Percentiles rank a stretch among this genome's conserved stretches.
These are phyloP conservation scores for Pseudogymnoascus sp. DNA, from an alignment of 2,329 filamentous ascomycete genomes.

Conservation along the genomic window DNA sequence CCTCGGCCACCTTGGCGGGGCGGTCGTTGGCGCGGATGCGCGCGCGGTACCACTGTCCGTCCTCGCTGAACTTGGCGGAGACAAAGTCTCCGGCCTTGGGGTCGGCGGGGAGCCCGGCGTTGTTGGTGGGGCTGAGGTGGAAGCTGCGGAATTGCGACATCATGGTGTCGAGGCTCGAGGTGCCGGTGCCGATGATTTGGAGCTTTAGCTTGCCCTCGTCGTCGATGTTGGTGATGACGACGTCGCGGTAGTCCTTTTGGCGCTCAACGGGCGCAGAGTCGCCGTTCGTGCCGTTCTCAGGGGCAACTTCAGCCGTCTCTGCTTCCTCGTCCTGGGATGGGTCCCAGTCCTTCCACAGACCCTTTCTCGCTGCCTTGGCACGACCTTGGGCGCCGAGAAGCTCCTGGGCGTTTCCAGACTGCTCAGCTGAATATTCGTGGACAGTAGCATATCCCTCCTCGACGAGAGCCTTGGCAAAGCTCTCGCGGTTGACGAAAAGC, in stretches of 20 bases:
- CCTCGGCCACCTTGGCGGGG: conserved; percentile 76
- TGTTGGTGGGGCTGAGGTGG: conserved; percentile 78
- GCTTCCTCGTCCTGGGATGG: conserved; percentile 68
- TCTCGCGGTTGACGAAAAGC: conserved; percentile 88
- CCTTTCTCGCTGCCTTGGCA: conserved; percentile 82
- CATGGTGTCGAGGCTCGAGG: conserved; percentile 71
- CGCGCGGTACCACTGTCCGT: conserved; percentile 91
- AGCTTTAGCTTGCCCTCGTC: conserved; percentile 75
- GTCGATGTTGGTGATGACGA: conserved; percentile 86
- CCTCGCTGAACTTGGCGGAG: conserved; percentile 80
- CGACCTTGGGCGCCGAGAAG: conserved; percentile 78
- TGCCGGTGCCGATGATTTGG: conserved; percentile 82
- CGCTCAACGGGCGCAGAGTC: conserved; percentile 46
- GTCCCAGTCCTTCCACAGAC: conserved; percentile 90
- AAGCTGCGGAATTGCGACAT: conserved; percentile 90
- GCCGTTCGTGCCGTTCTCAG: conserved; percentile 42
- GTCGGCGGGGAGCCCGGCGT: conserved; percentile 58
- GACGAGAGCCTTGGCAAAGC: conserved; percentile 84
- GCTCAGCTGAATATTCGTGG: conserved; percentile 91
- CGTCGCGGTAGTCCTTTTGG: conserved; percentile 85
- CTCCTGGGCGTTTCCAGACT: conserved; percentile 81
- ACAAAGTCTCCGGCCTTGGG: conserved; percentile 91
- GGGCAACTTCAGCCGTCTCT: conserved; percentile 35
- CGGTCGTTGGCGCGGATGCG: conserved; percentile 89
- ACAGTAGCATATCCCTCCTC: conserved; percentile 92